Conservation (phyloP, 768 basidiomycete species). For the Rhodocollybia butyracea region DNA sequence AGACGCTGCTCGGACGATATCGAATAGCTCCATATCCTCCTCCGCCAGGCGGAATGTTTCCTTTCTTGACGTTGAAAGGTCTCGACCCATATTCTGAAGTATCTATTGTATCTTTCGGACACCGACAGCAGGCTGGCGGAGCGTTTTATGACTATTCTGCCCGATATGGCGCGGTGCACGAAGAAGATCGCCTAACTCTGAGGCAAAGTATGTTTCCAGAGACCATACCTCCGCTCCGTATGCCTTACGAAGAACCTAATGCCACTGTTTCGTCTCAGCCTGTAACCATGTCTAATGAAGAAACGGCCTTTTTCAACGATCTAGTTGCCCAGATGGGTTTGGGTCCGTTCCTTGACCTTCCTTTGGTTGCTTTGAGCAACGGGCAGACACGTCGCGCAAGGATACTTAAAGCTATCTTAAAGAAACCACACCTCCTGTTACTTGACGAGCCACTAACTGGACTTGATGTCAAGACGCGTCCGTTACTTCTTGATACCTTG, state of each 20-base stretch:
- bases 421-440: conserved; percentile 68
- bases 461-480: conserved; percentile 62
- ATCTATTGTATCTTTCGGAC: conserved; percentile 64
- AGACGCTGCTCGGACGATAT: conserved; percentile 71
- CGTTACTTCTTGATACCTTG: conserved; percentile 52
- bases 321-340: conserved; percentile 60
- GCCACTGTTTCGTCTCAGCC: conserved; percentile 14
- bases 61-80: conserved; percentile 48
- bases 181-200: conserved; percentile 79
- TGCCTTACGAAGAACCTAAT: conserved; percentile 19
- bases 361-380: conserved; percentile 82
- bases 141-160: conserved; percentile 93
- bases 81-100: conserved; percentile 49
- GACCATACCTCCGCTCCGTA: conserved; percentile 28
- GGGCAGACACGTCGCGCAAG: conserved; percentile 89
- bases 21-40: conserved; percentile 62
- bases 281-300: conserved; percentile 12
- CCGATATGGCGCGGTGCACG: conserved; percentile 84
- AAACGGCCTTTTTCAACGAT: conserved; percentile 41
- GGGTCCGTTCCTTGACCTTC: conserved; percentile 67
- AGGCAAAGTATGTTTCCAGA: conserved; percentile 66
- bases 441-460: conserved; percentile 94
- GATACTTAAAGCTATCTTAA: conserved; percentile 73
- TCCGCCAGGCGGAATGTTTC: conserved; percentile 72
- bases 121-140: conserved; percentile 55